These are phyloP conservation scores for Zoysia japonica DNA, from an alignment of 176 grass and related monocot genomes.

Conservation along the genomic window DNA sequence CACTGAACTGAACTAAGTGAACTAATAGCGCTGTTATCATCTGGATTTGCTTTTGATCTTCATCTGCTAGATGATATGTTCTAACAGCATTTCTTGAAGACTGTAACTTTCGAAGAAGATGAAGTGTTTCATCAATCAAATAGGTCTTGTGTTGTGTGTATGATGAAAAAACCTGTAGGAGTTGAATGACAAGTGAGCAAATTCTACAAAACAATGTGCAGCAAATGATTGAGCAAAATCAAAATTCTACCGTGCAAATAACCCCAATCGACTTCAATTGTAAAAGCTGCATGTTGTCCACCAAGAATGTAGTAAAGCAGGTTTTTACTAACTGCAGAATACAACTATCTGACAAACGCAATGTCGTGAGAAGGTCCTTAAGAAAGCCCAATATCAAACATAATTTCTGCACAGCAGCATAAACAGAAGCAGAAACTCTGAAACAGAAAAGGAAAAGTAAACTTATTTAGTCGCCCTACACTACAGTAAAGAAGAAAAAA, in stretches of 20 bases:
- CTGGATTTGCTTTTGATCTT: conserved; percentile 98
- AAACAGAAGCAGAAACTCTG: conserved; percentile 76
- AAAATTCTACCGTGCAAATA: conserved; percentile 73
- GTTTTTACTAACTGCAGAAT: conserved; percentile 94
- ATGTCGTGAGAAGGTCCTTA: conserved; percentile 75
- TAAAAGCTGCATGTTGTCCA: conserved; percentile 94
- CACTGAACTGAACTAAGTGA: conserved; percentile 96
- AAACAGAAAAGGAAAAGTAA: conserved; percentile 35
- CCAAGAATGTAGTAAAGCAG: conserved; percentile 97
- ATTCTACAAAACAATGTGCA: conserved; percentile 35
- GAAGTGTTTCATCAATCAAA: conserved; percentile 94
- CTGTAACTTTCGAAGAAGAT: conserved; percentile 90
- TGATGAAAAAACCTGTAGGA: conserved; percentile 80
- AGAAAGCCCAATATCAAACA: conserved; percentile 95
- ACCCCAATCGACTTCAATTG: conserved; percentile 91
- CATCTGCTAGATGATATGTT: conserved; percentile 90
- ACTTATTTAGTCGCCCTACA: conserved; percentile 22
- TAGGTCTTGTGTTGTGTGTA: conserved; percentile 84
- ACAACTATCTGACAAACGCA: conserved; percentile 90
- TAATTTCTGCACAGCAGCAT: conserved; percentile 84
- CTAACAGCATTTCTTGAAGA: conserved; percentile 85
- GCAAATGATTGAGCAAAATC: conserved; percentile 36
- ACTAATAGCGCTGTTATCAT: conserved; percentile 96
- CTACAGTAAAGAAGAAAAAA: conserved; percentile 18
- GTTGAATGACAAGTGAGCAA: conserved; percentile 41